These are phyloP conservation scores for Sugiyamaella paludigena DNA, from an alignment of 1,139 yeast species.

Conservation along the genomic window DNA sequence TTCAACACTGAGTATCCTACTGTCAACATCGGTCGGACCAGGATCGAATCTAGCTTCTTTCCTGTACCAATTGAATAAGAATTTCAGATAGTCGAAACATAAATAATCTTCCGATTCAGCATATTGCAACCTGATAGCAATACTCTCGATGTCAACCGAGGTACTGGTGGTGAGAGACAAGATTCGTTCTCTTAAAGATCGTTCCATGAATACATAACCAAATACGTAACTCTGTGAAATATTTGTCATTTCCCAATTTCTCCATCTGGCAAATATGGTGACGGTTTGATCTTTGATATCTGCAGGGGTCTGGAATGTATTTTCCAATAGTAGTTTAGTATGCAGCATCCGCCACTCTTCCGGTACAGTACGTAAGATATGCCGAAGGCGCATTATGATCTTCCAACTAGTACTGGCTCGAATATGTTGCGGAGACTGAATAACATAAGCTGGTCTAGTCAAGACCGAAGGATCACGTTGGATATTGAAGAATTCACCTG, in stretches of 20 bases:
- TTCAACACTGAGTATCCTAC: constrained; percentile 22
- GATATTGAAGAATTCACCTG: constrained; percentile 58
- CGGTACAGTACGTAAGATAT: constrained; percentile 64
- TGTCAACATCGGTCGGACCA: constrained; percentile 3
- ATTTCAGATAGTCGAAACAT: constrained; percentile 34
- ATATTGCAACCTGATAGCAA: constrained; percentile 32
- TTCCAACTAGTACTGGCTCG: constrained; percentile 88
- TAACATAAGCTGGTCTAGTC: constrained; percentile 81
- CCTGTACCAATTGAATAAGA: constrained; percentile 26
- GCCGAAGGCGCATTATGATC: constrained; percentile 71
- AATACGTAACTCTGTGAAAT: constrained; percentile 50
- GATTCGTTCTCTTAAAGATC: constrained; percentile 33
- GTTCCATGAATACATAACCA: constrained; percentile 28
- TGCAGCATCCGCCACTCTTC: constrained; percentile 44
- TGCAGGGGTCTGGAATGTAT: constrained; percentile 43
- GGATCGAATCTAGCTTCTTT: constrained; percentile 7
- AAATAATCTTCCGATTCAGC: constrained; percentile 36
- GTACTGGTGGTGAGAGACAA: constrained; percentile 29
- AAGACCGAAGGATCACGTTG: constrained; percentile 86
- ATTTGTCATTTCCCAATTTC: constrained; percentile 80
- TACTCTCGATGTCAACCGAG: constrained; percentile 33
- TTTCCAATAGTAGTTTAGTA: constrained; percentile 29
- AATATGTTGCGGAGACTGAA: constrained; percentile 71
- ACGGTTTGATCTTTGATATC: constrained; percentile 56
- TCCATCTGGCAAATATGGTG: constrained; percentile 70